Base-by-base conservation (phyloP, 2,329 filamentous ascomycete species). In the Epichloe brachyelytri region DNA sequence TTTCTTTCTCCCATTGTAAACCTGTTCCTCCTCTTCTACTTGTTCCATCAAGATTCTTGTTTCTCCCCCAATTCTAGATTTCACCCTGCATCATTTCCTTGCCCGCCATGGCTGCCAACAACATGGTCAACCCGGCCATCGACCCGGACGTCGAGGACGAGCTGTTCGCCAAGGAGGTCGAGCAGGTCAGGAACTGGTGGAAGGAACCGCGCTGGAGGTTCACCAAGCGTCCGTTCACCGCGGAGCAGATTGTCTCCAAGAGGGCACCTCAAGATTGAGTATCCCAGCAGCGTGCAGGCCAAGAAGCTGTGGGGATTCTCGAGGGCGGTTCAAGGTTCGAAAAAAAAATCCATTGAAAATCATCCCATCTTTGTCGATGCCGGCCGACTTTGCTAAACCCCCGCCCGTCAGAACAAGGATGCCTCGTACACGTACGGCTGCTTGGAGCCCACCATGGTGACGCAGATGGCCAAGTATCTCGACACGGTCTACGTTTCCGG, bases 401-500 rank as follows among this genome's bases (percentile, higher is more conserved):
- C 26, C 22, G 0, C 2, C 1, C 7, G 22, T 26, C 26, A 30
- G 26, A 30, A 30, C 64, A 81, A 82, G 62, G 86, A 93, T 63
- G 87, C 87, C 46, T 94, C 88, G 71, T 95, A 85, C 74, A 98
- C 93, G 52, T 98, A 96, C 66, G 93, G 93, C 63, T 97, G 93
- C 72, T 77, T 98, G 57, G 93, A 98, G 66, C 93, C 93, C 11
- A 95, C 95, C 51, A 96, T 96, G 87, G 80, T 98, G 66, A 97
- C 93, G 30, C 93, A 98, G 70, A 98, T 98, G 93, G 91, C 91
- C 62, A 95, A 97, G 72, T 97, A 94, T 69, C 78, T 98, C 55
- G 93, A 98, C 66, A 98, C 93, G 36, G 88, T 98, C 66, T 98
- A 98, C 68, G 93, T 98, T 55, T 97, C 93, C 50, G 93, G 93